These are phyloP conservation scores for Beta lomatogona DNA, from an alignment of 179 eudicot genomes.

Conservation along the genomic window DNA sequence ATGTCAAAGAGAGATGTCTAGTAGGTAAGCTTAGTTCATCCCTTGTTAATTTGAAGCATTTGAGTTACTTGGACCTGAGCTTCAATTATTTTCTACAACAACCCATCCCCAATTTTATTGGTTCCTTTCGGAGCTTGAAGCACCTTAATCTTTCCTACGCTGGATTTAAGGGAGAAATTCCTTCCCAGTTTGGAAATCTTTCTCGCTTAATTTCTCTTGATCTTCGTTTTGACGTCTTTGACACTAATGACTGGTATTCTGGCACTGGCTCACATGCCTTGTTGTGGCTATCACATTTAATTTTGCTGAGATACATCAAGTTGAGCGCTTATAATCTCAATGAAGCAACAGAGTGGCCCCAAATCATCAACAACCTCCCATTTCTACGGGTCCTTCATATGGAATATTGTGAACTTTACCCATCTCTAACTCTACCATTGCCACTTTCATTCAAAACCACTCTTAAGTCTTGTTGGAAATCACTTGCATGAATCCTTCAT, in stretches of 20 bases:
- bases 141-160: conserved; percentile 13
- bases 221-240: not conserved
- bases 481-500: not conserved
- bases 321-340: not conserved
- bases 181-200: conserved; percentile 13
- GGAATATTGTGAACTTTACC: not conserved
- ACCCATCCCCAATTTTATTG: conserved; percentile 25
- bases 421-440: not conserved
- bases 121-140: conserved; percentile 22
- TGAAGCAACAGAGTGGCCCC: not conserved
- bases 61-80: conserved; percentile 27
- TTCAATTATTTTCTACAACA: not conserved
- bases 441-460: conserved; percentile 7
- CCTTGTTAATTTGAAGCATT: conserved; percentile 26
- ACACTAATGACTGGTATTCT: no score
- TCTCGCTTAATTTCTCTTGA: not conserved
- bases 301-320: conserved; percentile 6
- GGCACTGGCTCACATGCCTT: not conserved
- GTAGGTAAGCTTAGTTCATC: conserved; percentile 30
- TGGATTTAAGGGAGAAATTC: conserved; percentile 15
- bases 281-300: conserved; percentile 30
- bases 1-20: not conserved
- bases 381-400: not conserved
- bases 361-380: conserved; percentile 7
- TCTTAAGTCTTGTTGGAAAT: conserved; percentile 10